Base-by-base conservation (phyloP, 164 flowering plant genomes). In the Brasenia schreberi region DNA sequence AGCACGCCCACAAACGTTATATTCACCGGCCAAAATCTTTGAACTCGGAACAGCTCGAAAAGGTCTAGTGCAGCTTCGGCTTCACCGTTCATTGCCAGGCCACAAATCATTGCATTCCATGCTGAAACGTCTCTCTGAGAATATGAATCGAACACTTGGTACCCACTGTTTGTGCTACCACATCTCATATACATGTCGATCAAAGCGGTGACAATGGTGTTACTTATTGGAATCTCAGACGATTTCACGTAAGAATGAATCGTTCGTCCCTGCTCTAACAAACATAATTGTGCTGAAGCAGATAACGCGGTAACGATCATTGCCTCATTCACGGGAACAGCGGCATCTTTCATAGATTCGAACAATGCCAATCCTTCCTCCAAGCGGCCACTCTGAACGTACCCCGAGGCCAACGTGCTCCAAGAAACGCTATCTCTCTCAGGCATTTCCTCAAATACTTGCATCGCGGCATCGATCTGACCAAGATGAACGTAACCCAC, bases 101-200 rank as follows among this genome's bases (percentile, higher is more conserved):
- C 92, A 65, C 71, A 70, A 42, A 85, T 74, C 81, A 87, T 78
- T 43, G 82, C 87, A 72, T 81, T 89, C 96, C 96, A 89, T 0
- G 90, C 44, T 27, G 84, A 82, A 19, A 81, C 85, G 71, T 80
- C 85, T 79, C 81, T 84, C 11, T 11, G 7, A 0, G 59, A 43
- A 79, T 85, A 75, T 45, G 5, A 65, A 58, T 76, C 43, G 39
- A 89, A 89, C 18, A 80, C 80, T 42, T 39, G 62, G 5, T 64
- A 27, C 5, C 90, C 90, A 43, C 14, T 42, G 43, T 74, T 66
- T 4, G 86, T 71, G 62, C 72, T 74, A 6, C 92, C 92, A 77
- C 90, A 88, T 77, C 85, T 85, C 4, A 87, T 78, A 73, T 86
- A 88, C 95, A 85, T 88, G 67, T 88, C 85, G n/a, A 88, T 70